These are phyloP conservation scores for Stephania cephalantha DNA, from an alignment of 164 flowering plant genomes.

Conservation along the genomic window DNA sequence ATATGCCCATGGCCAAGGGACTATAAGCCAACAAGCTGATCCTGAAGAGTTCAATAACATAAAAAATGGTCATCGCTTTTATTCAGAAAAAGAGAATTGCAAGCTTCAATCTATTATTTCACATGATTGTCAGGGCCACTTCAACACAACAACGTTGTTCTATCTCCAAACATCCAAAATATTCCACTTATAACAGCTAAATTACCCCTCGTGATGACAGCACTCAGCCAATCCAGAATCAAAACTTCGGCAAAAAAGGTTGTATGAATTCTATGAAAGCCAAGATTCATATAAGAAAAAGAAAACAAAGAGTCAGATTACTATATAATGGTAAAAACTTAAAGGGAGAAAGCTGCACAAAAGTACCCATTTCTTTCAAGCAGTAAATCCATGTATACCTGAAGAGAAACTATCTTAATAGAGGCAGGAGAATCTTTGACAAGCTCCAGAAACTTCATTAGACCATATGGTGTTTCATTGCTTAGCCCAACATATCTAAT, in stretches of 20 bases:
- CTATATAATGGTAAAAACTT: background rate
- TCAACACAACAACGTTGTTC: background rate
- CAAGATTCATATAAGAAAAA: conserved; percentile 4
- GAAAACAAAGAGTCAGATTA: conserved; percentile 2
- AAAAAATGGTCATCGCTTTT: background rate
- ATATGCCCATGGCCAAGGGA: conserved; percentile 90
- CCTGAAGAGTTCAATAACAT: conserved; percentile 26
- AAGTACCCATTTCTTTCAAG: background rate
- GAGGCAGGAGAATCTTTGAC: conserved; percentile 26
- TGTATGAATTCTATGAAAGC: conserved; percentile 58
- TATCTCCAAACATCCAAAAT: background rate
- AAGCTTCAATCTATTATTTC: background rate
- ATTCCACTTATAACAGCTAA: background rate
- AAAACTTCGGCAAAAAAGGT: conserved; percentile 67
- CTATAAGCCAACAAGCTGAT: conserved; percentile 74
- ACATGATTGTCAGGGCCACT: background rate
- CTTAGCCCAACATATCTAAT: conserved; percentile 80
- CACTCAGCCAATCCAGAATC: conserved; percentile 85
- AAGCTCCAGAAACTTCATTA: conserved; percentile 73
- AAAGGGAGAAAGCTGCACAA: background rate
- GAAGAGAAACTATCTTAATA: conserved; percentile 70
- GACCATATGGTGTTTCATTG: conserved; percentile 89
- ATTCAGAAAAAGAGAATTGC: background rate
- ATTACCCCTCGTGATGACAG: conserved; percentile 84
- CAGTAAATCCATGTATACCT: conserved; percentile 37